Base-by-base conservation (phyloP, 805 yeast genomes). In the Saturnispora diversa region DNA sequence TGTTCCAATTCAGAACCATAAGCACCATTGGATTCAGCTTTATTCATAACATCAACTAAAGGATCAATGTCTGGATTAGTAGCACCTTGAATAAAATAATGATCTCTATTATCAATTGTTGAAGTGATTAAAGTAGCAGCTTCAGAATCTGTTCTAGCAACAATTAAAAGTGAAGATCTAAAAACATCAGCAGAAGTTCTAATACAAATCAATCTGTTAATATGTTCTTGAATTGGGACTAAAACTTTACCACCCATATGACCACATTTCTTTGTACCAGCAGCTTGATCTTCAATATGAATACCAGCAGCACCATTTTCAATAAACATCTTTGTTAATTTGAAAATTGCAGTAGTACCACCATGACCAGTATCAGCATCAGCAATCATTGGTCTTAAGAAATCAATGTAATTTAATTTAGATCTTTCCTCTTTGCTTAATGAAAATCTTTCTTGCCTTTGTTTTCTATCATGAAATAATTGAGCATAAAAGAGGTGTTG, bases 361-460 rank as follows among this genome's bases (percentile, higher is more conserved):
- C 98, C 98, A 63, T 90, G 97, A 53, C 98, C 98, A 44, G 97
- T 92, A 66, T 90, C 98, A 51, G 90, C 98, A 62, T 90, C 98
- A 31, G 97, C 97, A 54, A 90, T 74, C 53, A 90, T 85, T 44
- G 98, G 98, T 55, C 96, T 78, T 60, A 90, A 67, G 65, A 83
- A 90, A 68, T 90, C 98, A 42, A 70, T 81, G 64, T 80, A 77
- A 35, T 80, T 80, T 37, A 79, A 69, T 62, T 82, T 72, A 11
- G 77, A 72, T 52, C 95, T 75, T 65, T 84, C 76, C 40, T 66
- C 75, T 46, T 68, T 67, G 20, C 92, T 62, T 44, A 76, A 48
- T 31, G 72, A 65, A 50, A 80, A 70, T 55, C 95, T 77, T 50
- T 77, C 92, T 58, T 86, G 90, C 55, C 85, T 77, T 72, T 90